Evolutionary conservation across 2,329 filamentous ascomycete species (phyloP), one percentile per base, ranked within the genome.

Genomic region (Hypomyces perniciosus): DNA sequence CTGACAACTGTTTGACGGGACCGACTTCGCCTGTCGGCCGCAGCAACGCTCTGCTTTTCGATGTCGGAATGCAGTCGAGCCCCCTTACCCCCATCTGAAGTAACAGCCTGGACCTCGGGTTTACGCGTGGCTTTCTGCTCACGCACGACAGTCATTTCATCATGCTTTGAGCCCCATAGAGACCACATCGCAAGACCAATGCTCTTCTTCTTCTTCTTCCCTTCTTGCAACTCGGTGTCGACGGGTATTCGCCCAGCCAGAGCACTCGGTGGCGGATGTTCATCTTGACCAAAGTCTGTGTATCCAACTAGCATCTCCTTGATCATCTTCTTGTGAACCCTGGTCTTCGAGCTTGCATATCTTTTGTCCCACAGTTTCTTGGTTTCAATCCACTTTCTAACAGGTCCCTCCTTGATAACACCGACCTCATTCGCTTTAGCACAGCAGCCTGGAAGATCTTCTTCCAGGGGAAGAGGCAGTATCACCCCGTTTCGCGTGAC

Each of bases 121-220:
- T 65, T 60, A 51, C 69, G 67, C 2, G 75, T 73, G 1, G 76
- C 75, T 56, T 76, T 74, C 47, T 78, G 66, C 63, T 84, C 80
- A 4, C 80, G 72, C 43, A 75, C 71, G 4, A 95, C 76, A 0
- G 86, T 87, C 55, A 77, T 77, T 66, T 92, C 80, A 63, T 97
- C 93, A 62, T 96, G 90, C 64, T 88, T 95, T 42, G 86, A 91
- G 10, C 89, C 90, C 87, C 90, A 95, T 1, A 85, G 75, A 45
- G 84, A 87, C 92, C 92, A 97, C 57, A 96, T 72, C 2, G 84
- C 81, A 66, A 96, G 74, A 6, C 86, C 88, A 68, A 86, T 81
- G 57, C 87, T 90, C 74, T 80, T 84, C 57, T 70, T 76, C 57
- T 70, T 76, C 67, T 75, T 83, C 63, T 78, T 77, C 59, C 74